phyloP scores from a whole-genome alignment of 148 eudicot species.

The Rhododendron molle region DNA sequence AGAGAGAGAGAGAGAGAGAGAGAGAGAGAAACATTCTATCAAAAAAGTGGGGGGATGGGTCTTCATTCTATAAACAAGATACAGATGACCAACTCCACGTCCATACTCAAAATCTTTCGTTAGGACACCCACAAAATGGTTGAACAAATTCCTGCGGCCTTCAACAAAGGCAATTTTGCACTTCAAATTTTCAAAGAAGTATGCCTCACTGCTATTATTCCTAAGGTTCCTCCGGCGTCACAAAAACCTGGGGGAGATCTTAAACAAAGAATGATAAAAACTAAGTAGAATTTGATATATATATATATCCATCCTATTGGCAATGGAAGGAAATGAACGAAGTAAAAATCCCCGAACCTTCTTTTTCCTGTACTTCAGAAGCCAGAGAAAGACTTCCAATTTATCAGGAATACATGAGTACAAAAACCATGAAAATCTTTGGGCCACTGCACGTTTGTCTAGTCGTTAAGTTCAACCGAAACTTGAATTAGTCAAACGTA shows the following conservation, averaged over 20 bases:
- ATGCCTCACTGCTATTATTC: not conserved
- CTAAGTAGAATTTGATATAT: not conserved
- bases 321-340: not conserved
- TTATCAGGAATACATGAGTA: no score
- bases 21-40: not conserved
- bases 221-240: not conserved
- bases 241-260: not conserved
- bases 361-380: not conserved
- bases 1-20: not conserved
- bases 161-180: not conserved
- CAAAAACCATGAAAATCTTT: not conserved
- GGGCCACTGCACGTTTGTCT: no score
- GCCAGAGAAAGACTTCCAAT: not conserved
- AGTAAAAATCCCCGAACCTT: not conserved
- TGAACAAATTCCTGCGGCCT: not conserved
- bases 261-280: not conserved
- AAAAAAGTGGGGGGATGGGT: not conserved
- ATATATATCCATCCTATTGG: not conserved
- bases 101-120: not conserved
- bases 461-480: no score
- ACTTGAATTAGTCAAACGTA: no score
- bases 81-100: constrained; percentile 1
- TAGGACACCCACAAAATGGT: constrained; percentile 8
- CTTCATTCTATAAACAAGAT: not conserved
- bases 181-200: not conserved